Evolutionary conservation across 2,329 filamentous ascomycete species (phyloP).

Genomic region (Myrmaecium sp.): DNA sequence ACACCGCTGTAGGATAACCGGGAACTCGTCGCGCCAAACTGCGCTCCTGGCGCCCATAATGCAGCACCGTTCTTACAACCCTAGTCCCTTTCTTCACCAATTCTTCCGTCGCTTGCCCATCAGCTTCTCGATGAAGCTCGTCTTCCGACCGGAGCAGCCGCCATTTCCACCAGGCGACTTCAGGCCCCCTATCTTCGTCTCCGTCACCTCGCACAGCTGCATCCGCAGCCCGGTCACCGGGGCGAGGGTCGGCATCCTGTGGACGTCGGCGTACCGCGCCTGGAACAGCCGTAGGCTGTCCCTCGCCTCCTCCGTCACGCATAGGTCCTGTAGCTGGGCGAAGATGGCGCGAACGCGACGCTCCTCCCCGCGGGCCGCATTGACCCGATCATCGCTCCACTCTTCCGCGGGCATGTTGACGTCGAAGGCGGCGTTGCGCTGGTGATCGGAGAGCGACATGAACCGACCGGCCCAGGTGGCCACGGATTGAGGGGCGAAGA

Average conservation of each 20-base stretch:
- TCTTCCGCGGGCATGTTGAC: conserved; percentile 44
- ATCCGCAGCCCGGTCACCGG: conserved; percentile 1
- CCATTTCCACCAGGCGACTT: conserved; percentile 1
- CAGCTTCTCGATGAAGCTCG: conserved; percentile 17
- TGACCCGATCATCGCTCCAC: conserved; percentile 33
- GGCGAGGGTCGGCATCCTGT: conserved; percentile 1
- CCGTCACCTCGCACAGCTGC: neutral
- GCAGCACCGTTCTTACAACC: neutral
- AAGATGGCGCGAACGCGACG: conserved; percentile 23
- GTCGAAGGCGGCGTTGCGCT: conserved; percentile 26
- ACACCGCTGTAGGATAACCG: neutral
- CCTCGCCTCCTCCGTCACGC: conserved; percentile 18
- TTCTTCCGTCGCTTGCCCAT: conserved; percentile 11
- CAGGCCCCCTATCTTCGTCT: conserved; percentile 1
- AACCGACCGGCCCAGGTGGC: conserved; percentile 49
- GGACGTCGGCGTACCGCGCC: conserved; percentile 1
- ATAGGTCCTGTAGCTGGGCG: conserved; percentile 16
- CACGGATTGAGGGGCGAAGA: conserved; percentile 17
- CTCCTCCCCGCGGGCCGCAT: conserved; percentile 31
- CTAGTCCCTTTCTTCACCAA: conserved; percentile 1
- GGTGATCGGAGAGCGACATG: conserved; percentile 37
- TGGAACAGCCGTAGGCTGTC: conserved; percentile 12
- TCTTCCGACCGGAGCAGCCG: conserved; percentile 9
- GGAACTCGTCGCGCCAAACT: neutral
- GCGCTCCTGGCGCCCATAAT: no score